phyloP scores from a whole-genome alignment of 2,329 filamentous ascomycete genomes.

The Gaeumannomyces sp. region DNA sequence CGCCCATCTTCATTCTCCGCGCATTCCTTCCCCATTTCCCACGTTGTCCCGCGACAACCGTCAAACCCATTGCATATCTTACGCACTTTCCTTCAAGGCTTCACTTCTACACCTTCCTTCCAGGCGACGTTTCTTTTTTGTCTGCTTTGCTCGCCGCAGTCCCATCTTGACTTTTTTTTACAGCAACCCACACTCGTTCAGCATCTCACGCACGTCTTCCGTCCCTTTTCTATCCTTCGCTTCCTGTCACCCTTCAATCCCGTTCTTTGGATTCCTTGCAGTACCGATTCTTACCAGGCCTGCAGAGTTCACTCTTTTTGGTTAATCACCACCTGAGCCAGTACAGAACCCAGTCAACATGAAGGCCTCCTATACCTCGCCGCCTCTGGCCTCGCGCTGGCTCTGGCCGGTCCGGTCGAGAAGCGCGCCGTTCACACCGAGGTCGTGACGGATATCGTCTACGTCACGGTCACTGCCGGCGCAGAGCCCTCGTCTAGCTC shows the following conservation, averaged over 20 bases:
- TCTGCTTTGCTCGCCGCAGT: neutral
- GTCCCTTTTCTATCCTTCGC: slow-evolving; percentile 2
- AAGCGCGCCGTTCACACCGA: slow-evolving; percentile 35
- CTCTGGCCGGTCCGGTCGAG: slow-evolving; percentile 36
- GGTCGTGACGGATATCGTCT: slow-evolving; percentile 34
- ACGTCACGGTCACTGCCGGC: slow-evolving; percentile 38
- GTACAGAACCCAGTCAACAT: slow-evolving; percentile 29
- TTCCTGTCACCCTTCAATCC: slow-evolving; percentile 11
- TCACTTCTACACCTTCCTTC: neutral
- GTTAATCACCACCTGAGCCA: slow-evolving; percentile 12
- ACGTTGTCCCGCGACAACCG: neutral
- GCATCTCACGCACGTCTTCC: neutral
- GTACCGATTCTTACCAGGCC: slow-evolving; percentile 9
- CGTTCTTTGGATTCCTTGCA: slow-evolving; percentile 11
- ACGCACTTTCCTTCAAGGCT: neutral
- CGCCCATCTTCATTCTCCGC: neutral
- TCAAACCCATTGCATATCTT: neutral
- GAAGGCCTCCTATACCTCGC: slow-evolving; percentile 44
- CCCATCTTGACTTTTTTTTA: neutral
- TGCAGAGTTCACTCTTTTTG: slow-evolving; percentile 12
- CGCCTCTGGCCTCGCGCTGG: slow-evolving; percentile 39
- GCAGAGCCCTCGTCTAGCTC: slow-evolving; percentile 5
- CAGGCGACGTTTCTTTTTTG: neutral
- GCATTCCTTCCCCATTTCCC: neutral
- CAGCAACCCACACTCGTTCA: neutral